Evolutionary conservation across 495 filamentous ascomycete genomes (phyloP), one percentile per base, ranked within the genome.

Genomic region (Xylaria acuta): DNA sequence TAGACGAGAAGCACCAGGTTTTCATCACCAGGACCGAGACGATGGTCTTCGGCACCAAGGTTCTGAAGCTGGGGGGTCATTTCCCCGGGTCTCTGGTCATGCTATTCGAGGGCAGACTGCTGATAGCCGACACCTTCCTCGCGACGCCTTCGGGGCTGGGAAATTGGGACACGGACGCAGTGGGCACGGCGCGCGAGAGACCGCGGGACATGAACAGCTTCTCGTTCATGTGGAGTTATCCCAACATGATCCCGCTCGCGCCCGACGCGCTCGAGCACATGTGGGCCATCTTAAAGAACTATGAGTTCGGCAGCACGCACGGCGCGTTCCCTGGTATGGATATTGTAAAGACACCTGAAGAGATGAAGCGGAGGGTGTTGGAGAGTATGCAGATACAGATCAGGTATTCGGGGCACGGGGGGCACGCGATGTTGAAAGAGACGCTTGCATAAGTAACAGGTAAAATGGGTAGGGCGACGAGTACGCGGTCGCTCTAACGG

Each of bases 181-280:
- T 79, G 16, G 80, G 81, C 3, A 71, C 54, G 45, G 59, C 74
- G 73, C 80, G 85, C 43, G 72, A 83, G 18, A 83, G 91, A 30
- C 87, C 84, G 5, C 70, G 79, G 7, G 90, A 87, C 0, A 87
- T 89, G 68, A 90, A 86, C 9, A 88, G 84, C 49, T 95, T 87
- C 79, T 77, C 88, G 5, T 94, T 95, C 80, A 90, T 92, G 90
- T 94, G 90, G 90, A 91, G 88, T 25, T 91, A 91, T 75, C 92
- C 92, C 4, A 94, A 95, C 78, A 90, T 91, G 88, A 93, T 94
- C 25, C 92, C 92, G 0, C 85, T 94, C 5, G 74, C 84, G n/a
- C 85, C 90, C 4, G 75, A 81, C 22, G 86, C 87, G 76, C 84
- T 92, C 49, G 73, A 80, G 66, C 76, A 76, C 32, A 90, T 89